Evolutionary conservation across 768 basidiomycete genomes (phyloP).

Genomic region (Pholiota molesta): DNA sequence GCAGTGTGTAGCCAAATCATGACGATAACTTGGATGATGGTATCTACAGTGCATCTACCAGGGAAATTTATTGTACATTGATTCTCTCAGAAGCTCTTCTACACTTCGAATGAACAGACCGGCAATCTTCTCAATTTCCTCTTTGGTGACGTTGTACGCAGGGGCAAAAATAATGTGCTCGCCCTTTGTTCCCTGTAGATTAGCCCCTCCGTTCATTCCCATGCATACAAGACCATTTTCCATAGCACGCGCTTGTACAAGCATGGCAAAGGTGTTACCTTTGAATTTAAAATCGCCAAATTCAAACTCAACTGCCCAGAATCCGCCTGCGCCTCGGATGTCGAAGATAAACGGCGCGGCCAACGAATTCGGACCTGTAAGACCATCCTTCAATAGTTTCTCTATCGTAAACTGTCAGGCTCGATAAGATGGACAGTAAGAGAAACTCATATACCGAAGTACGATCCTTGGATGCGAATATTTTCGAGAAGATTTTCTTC

Average conservation of each 20-base stretch:
- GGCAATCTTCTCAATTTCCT: conserved; percentile 72
- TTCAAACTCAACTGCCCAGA: conserved; percentile 87
- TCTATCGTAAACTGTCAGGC: conserved; percentile 27
- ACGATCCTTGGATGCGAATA: conserved; percentile 58
- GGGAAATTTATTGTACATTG: conserved; percentile 22
- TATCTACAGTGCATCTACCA: neutral
- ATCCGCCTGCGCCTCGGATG: conserved; percentile 81
- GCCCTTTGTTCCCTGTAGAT: conserved; percentile 71
- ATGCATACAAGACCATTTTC: conserved; percentile 71
- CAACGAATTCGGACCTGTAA: conserved; percentile 56
- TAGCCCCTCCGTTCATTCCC: conserved; percentile 73
- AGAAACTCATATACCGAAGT: conserved; percentile 44
- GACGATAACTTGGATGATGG: neutral
- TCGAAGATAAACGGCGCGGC: conserved; percentile 75
- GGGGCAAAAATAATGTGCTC: conserved; percentile 76
- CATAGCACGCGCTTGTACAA: conserved; percentile 71
- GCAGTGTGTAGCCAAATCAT: neutral
- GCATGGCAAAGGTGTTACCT: conserved; percentile 61
- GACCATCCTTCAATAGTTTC: conserved; percentile 53
- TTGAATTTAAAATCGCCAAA: conserved; percentile 58
- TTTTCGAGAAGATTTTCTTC: conserved; percentile 73
- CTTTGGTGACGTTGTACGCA: conserved; percentile 74
- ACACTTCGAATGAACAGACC: conserved; percentile 66
- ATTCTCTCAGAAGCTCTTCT: conserved; percentile 59
- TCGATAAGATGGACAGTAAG: conserved; percentile 1